Conservation (phyloP, 257 asterid genomes). For the Ehretia macrophylla region DNA sequence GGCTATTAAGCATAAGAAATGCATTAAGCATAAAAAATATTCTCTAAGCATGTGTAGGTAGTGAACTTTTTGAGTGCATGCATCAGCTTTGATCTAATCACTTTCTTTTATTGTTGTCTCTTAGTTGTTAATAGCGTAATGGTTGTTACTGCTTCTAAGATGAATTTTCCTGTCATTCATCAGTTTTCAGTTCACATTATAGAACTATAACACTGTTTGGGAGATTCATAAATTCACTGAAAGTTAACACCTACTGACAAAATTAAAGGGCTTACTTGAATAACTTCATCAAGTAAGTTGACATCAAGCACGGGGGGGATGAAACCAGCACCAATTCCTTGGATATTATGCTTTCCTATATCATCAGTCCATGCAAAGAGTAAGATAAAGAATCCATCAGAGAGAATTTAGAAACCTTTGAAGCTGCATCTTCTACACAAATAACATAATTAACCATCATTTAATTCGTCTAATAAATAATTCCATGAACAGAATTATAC, state of each 20-base stretch:
- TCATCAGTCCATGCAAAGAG: not conserved
- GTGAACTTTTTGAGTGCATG: too few relatives aligned
- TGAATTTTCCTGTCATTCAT: too few relatives aligned
- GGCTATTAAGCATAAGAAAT: too few relatives aligned
- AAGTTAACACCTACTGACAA: not conserved
- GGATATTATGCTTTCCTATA: constrained; percentile 40
- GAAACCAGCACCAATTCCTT: constrained; percentile 47
- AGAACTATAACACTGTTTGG: not conserved
- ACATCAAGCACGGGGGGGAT: constrained; percentile 35
- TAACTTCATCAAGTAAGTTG: constrained; percentile 35
- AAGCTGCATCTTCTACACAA: not conserved
- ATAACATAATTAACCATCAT: not conserved
- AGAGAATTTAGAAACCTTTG: not conserved
- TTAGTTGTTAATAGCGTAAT: too few relatives aligned
- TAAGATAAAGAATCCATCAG: not conserved
- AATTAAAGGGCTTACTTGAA: constrained; percentile 25
- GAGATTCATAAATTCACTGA: not conserved
- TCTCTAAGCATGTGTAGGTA: too few relatives aligned
- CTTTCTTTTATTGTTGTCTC: too few relatives aligned
- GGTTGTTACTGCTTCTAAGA: too few relatives aligned
- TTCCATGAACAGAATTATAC: too few relatives aligned
- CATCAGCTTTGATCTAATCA: too few relatives aligned
- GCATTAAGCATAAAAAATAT: too few relatives aligned
- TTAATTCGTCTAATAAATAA: not conserved
- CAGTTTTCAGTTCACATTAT: not conserved